These are phyloP conservation scores for Suillus plorans DNA, from an alignment of 768 basidiomycete genomes.

Conservation along the genomic window DNA sequence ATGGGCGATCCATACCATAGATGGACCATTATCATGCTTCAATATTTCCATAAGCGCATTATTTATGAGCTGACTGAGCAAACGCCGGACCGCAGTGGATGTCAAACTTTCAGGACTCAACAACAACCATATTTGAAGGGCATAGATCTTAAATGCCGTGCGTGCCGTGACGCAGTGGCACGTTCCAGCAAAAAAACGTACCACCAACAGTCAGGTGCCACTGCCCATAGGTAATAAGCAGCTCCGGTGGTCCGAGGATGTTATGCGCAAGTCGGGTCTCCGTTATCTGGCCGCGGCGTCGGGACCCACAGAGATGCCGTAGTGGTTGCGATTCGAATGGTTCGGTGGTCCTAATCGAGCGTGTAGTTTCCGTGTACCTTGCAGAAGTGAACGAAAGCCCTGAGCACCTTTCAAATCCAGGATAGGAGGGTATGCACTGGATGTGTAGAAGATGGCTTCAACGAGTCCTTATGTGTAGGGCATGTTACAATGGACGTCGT, in stretches of 20 bases:
- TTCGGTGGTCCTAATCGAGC: no score
- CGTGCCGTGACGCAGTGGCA: background rate
- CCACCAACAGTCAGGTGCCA: background rate
- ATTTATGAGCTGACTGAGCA: background rate
- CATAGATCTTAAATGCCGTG: background rate
- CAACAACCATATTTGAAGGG: background rate
- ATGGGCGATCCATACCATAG: background rate
- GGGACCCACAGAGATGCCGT: background rate
- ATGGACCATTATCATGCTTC: background rate
- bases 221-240: background rate
- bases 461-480: background rate
- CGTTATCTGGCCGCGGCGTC: background rate
- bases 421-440: constrained; percentile 1
- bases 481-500: no score
- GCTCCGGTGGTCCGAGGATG: background rate
- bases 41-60: background rate
- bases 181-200: background rate
- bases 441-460: constrained; percentile 8
- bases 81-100: background rate
- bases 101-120: background rate
- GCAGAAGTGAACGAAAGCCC: constrained; percentile 8
- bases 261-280: background rate
- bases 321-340: background rate
- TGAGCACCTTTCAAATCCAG: constrained; percentile 14
- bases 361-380: background rate